These are phyloP conservation scores for Zymoseptoria crescenta DNA, from an alignment of 2,329 filamentous ascomycete genomes.

Conservation along the genomic window DNA sequence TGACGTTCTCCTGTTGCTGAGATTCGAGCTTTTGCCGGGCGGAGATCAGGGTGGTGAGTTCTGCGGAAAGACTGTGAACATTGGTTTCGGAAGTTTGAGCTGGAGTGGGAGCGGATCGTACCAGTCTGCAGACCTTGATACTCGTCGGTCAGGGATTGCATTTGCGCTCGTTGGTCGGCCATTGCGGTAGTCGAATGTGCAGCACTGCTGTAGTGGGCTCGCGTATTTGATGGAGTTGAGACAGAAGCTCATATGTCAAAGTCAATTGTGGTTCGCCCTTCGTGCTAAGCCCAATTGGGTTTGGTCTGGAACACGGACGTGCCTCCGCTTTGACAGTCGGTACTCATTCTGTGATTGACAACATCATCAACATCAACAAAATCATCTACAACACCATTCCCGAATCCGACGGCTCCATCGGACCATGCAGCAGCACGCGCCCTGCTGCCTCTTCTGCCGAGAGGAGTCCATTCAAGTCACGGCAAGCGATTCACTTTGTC, in stretches of 20 bases:
- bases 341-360: no score
- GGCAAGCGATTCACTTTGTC: not conserved
- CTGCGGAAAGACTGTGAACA: constrained; percentile 40
- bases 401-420: not conserved
- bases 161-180: constrained; percentile 55
- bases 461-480: no score
- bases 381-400: not conserved
- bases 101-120: constrained; percentile 30
- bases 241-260: not conserved
- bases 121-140: constrained; percentile 82
- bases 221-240: not conserved
- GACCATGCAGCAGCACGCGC: not conserved
- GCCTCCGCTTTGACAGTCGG: not conserved
- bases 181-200: constrained; percentile 16
- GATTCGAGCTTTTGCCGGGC: constrained; percentile 87
- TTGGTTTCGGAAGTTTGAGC: not conserved
- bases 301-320: not conserved
- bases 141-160: constrained; percentile 79
- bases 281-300: not conserved
- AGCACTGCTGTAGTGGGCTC: not conserved
- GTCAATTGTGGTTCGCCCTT: not conserved
- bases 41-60: constrained; percentile 67
- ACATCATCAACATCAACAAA: no score
- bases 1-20: constrained; percentile 85
- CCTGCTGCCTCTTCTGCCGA: not conserved